phyloP scores from a whole-genome alignment of 2,329 filamentous ascomycete species.

The Neonectria coccinea region DNA sequence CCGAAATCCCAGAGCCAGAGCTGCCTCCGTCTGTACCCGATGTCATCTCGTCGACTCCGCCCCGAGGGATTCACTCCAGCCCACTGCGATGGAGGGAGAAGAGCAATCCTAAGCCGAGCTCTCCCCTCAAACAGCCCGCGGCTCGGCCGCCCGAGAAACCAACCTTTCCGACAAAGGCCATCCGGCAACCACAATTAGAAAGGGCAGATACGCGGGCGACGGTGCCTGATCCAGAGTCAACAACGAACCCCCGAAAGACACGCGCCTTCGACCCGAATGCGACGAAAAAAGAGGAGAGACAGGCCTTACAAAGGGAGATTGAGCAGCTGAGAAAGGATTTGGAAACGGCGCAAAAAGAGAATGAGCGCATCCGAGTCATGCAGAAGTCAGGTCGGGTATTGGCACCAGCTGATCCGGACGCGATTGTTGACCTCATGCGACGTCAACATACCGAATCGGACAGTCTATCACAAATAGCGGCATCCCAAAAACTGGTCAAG shows the following conservation, averaged over 20 bases:
- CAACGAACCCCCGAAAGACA: conserved; percentile 16
- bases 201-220: conserved; percentile 11
- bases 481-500: conserved; percentile 58
- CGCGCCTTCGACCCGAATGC: conserved; percentile 53
- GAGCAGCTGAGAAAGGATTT: conserved; percentile 69
- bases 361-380: conserved; percentile 62
- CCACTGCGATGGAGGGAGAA: conserved; percentile 60
- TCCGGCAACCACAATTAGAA: not conserved
- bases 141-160: conserved; percentile 43
- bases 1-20: conserved; percentile 33
- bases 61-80: conserved; percentile 70
- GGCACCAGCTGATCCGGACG: conserved; percentile 51
- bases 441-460: conserved; percentile 55
- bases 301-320: conserved; percentile 67
- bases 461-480: conserved; percentile 41
- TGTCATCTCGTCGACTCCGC: conserved; percentile 65
- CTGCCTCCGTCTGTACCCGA: conserved; percentile 60
- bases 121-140: conserved; percentile 62
- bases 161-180: conserved; percentile 14
- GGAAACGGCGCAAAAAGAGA: conserved; percentile 67
- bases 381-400: conserved; percentile 54
- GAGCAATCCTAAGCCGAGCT: conserved; percentile 56
- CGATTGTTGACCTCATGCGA: conserved; percentile 56
- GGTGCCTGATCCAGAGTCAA: not conserved
- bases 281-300: conserved; percentile 64